Conservation (phyloP, 2,329 filamentous ascomycete genomes). For the Didymella pinodella region DNA sequence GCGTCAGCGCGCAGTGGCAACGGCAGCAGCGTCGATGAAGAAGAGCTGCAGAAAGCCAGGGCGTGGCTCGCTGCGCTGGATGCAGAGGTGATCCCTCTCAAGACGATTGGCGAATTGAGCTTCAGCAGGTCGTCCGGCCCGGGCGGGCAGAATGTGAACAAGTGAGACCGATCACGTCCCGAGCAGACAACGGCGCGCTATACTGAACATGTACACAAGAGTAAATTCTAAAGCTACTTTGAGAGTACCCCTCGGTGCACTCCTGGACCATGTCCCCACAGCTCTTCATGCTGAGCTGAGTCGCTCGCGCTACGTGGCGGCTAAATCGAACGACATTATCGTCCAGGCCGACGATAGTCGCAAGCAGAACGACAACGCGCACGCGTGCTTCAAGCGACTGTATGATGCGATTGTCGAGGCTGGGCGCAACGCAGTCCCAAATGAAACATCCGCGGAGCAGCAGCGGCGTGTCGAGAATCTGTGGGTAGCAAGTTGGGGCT, state of each 20-base stretch:
- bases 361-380: conserved; percentile 67
- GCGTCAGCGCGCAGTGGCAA: conserved; percentile 17
- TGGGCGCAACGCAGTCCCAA: conserved; percentile 62
- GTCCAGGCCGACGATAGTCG: conserved; percentile 71
- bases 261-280: conserved; percentile 63
- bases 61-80: conserved; percentile 65
- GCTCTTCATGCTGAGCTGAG: conserved; percentile 62
- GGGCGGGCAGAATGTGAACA: conserved; percentile 74
- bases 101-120: conserved; percentile 64
- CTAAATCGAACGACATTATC: conserved; percentile 62
- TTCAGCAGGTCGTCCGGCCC: conserved; percentile 71
- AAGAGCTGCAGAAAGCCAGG: conserved; percentile 56
- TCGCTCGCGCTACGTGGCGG: conserved; percentile 63
- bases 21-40: conserved; percentile 28
- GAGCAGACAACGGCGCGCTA: conserved; percentile 28
- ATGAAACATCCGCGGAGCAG: conserved; percentile 67
- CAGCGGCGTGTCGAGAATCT: conserved; percentile 62
- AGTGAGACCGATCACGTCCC: conserved; percentile 55
- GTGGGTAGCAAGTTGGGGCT: conserved; percentile 48
- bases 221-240: conserved; percentile 73
- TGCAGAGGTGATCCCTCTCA: conserved; percentile 61
- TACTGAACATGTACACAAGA: conserved; percentile 57
- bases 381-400: conserved; percentile 66
- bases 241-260: conserved; percentile 60
- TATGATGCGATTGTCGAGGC: conserved; percentile 62